Percentiles rank a stretch among this genome's conserved stretches.
phyloP scores from a whole-genome alignment of 2,329 filamentous ascomycete genomes.

The Neofusicoccum parvum region DNA sequence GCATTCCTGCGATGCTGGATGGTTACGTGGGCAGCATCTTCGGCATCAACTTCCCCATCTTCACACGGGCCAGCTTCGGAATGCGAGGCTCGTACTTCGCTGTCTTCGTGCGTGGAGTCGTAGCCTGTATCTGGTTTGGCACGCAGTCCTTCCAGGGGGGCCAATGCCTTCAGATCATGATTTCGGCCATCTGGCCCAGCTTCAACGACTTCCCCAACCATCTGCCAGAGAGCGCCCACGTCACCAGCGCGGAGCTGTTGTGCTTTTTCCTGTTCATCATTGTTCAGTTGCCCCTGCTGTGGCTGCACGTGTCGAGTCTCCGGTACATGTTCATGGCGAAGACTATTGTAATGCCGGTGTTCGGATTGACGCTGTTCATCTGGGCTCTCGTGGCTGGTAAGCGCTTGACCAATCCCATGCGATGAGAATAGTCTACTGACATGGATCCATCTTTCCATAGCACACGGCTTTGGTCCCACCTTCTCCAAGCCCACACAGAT shows the following conservation, averaged over 20 bases:
- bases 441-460: neutral
- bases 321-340: conserved; percentile 19
- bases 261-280: conserved; percentile 27
- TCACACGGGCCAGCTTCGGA: conserved; percentile 27
- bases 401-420: neutral
- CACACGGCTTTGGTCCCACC: conserved; percentile 28
- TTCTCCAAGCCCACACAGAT: conserved; percentile 29
- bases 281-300: conserved; percentile 31
- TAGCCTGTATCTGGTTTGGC: conserved; percentile 17
- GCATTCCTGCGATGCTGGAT: conserved; percentile 23
- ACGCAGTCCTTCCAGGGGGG: conserved; percentile 24
- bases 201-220: conserved; percentile 22
- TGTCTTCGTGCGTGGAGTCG: conserved; percentile 16
- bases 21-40: conserved; percentile 16
- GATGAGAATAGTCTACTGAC: neutral
- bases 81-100: conserved; percentile 13
- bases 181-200: conserved; percentile 23
- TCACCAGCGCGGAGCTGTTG: conserved; percentile 21
- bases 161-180: conserved; percentile 31
- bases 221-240: conserved; percentile 18
- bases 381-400: conserved; percentile 16
- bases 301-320: conserved; percentile 18
- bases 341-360: conserved; percentile 13
- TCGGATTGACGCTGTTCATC: conserved; percentile 18
- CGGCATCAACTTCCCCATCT: conserved; percentile 26